Base-by-base conservation (phyloP, 805 yeast genomes). In the Vanderwaltozyma yarrowii region DNA sequence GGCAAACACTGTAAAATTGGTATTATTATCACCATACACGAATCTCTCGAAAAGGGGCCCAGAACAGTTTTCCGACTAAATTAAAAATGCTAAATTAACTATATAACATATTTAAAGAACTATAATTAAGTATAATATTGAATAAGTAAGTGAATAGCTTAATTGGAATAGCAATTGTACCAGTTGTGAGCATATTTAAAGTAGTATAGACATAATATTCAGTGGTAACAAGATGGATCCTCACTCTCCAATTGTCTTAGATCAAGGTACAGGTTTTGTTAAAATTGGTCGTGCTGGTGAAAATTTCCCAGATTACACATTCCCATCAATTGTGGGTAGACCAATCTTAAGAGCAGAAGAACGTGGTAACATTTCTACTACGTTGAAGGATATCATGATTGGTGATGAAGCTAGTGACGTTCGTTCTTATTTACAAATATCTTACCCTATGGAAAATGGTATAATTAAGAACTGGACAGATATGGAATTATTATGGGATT, bases 381-480 rank as follows among this genome's bases (percentile, higher is more conserved):
- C 84, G 53, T 80, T 92, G 56, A 85, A 82, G 57, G 98, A 92
- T 59, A 85, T 92, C 51, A 92, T 92, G 98, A 88, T 96, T 54
- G 98, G 98, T 46, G 81, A 79, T 48, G 97, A 92, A 57, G 98
- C 98, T 35, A 75, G 84, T 47, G 82, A 82, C 20, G 94, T 84
- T 26, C 76, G 98, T 52, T 80, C 95, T 2, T 75, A 88, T 47
- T 71, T 92, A 43, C 95, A 92, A 64, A 76, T 92, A 40, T 78
- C 88, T n/a, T 92, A 92, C 56, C 98, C 98, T 11, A 88, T 92
- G 97, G 98, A 92, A 64, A 92, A 92, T 60, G 98, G 98, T 54
- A 85, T 92, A 52, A 89, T 92, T 59, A 81, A 79, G 57, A 86
- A 88, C 62, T 92, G 98, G 98, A 95, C 88, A 52, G 98, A 92